Evolutionary conservation across 305 asterid genomes (phyloP).

Genomic region (Fraxinus dipetala): DNA sequence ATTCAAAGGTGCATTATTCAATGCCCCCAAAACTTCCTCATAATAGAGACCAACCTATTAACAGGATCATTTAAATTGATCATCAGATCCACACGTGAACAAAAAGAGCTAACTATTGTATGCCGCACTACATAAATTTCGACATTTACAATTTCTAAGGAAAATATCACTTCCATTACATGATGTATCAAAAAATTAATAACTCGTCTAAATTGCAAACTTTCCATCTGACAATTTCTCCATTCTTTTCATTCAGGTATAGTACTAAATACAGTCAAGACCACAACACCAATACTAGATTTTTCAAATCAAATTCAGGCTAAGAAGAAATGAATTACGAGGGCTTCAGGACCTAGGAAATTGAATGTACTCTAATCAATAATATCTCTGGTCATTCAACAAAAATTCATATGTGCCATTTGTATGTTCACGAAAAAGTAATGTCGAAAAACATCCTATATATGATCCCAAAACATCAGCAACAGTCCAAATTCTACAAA

Average conservation of each 20-base stretch:
- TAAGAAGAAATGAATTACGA: neutral
- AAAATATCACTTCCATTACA: neutral
- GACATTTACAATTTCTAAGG: neutral
- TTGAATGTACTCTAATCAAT: neutral
- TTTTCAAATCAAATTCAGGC: neutral
- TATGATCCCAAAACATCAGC: neutral
- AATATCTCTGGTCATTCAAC: neutral
- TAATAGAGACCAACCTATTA: constrained; percentile 80
- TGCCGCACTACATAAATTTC: neutral
- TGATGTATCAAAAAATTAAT: neutral
- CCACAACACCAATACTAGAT: neutral
- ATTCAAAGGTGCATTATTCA: constrained; percentile 67
- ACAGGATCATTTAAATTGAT: constrained; percentile 14
- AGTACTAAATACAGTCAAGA: neutral
- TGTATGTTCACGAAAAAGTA: neutral
- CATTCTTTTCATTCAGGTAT: neutral
- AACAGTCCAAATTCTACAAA: neutral
- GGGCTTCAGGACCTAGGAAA: neutral
- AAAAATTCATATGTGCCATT: neutral
- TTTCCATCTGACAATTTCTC: constrained; percentile 6
- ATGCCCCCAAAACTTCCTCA: constrained; percentile 84
- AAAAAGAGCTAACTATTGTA: neutral
- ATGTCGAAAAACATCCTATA: neutral
- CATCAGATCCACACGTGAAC: neutral
- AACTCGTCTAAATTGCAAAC: neutral